Evolutionary conservation across 192 early-diverging fungal species (phyloP), one percentile per base, ranked within the genome.

Genomic region (Linnemannia hyalina): DNA sequence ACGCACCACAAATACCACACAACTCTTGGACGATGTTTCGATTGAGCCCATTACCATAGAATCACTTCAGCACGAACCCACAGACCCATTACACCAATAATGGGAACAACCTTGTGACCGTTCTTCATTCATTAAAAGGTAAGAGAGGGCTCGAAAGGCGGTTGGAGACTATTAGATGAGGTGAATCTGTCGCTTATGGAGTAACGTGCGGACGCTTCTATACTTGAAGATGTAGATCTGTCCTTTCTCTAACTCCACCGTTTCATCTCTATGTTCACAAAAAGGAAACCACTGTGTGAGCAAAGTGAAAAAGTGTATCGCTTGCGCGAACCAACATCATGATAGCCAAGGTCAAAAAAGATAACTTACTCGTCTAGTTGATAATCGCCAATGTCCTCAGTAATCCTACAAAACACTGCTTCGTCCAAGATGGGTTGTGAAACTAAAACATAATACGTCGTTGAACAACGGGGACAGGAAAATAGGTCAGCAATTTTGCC

Each of bases 151-250:
- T 42, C 40, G n/a, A 68, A 36, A 29, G 82, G 35, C 23, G n/a
- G 20, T 15, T 71, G 35, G 38, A 69, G 47, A 29, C 26, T 23
- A 29, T 90, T 49, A 94, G 23, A 94, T 81, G n/a, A 94, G 84
- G n/a, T 90, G 89, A 29, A 93, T 88, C 40, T 82, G 86, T 11
- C 84, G 82, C 1, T 86, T 83, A 46, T 89, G 84, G 8, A 94
- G 65, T 36, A 93, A 77, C 20, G 70, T 46, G 20, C 87, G 65
- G 4, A 94, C 71, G 13, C 88, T 73, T 35, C 87, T 87, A 73
- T 94, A 94, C 38, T 87, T 88, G 47, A 94, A 72, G 38, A 94
- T 87, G 74, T 91, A 93, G 29, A 92, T 91, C 40, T 93, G 89
- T 60, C 88, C 83, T 40, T 68, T 49, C 15, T 74, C 74, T 70